A percentile compares a stretch with the other conserved stretches of the same genome.
phyloP scores from a whole-genome alignment of 805 yeast species.

The Myxozyma nipponensis region DNA sequence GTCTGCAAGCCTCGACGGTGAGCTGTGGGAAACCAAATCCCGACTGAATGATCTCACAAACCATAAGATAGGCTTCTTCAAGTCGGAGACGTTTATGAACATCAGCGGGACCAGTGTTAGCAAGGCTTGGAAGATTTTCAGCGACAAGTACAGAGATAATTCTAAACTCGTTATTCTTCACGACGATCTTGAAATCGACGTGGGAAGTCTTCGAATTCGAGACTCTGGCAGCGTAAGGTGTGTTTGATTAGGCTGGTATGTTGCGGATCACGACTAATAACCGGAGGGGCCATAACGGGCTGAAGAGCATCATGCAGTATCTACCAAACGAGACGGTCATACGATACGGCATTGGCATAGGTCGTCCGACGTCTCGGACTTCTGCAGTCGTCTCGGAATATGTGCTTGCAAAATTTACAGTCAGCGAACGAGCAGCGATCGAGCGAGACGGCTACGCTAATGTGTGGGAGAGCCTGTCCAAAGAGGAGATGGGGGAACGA shows the following conservation, averaged over 20 bases:
- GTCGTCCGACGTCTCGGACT: constrained; percentile 52
- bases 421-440: constrained; percentile 44
- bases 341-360: constrained; percentile 76
- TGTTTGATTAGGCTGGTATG: background rate
- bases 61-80: constrained; percentile 43
- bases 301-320: constrained; percentile 51
- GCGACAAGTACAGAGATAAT: constrained; percentile 31
- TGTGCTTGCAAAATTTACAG: constrained; percentile 56
- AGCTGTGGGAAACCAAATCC: constrained; percentile 30
- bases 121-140: constrained; percentile 45
- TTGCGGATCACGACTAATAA: background rate
- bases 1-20: constrained; percentile 13
- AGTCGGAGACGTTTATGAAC: constrained; percentile 65
- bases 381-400: constrained; percentile 51
- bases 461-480: constrained; percentile 10
- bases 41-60: constrained; percentile 27
- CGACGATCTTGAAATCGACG: constrained; percentile 67
- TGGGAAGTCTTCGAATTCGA: constrained; percentile 65
- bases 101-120: constrained; percentile 57
- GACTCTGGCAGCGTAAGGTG: constrained; percentile 50
- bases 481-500: too few relatives aligned
- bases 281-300: constrained; percentile 77
- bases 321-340: constrained; percentile 52
- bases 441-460: constrained; percentile 31
- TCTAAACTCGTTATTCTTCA: constrained; percentile 59